Base-by-base conservation (phyloP, 352 stramenopile species). In the Pythium chondricola region DNA sequence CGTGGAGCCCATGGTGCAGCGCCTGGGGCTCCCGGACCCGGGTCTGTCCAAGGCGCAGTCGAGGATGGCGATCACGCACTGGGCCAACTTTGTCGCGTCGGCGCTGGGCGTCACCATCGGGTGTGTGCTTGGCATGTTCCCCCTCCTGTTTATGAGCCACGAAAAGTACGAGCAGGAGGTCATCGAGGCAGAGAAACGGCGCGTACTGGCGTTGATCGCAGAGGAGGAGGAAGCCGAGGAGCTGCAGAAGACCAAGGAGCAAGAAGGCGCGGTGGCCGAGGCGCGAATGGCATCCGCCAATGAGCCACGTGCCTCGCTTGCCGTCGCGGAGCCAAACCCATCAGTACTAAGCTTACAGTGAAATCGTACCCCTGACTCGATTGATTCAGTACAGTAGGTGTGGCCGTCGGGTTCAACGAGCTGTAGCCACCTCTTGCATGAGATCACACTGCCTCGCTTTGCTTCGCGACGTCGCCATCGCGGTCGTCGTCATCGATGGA, bases 51-150 rank as follows among this genome's bases (percentile, higher is more conserved):
- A 81, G 29, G 76, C 73, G 9, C 82, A 95, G 52, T 74, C 78
- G 21, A 72, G 80, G 54, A 88, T 88, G 71, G 59, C 67, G 25
- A 62, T 87, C 48, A 88, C 81, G 29, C 70, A 83, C 48, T 86
- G 72, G 65, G 71, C 65, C 50, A 87, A 88, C 38, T 88, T 91
- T 48, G 49, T 87, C 31, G 83, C 82, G 18, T 90, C 79, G 3
- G 80, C 83, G 2, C 61, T 85, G 2, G 86, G 88, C 20, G 93
- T 97, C 53, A 85, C 82, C 0, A 38, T 95, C 18, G 88, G 88
- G 30, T 97, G 88, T 52, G 65, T 96, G 26, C 67, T 97, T 6
- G 86, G 85, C 16, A 96, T 96, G 86, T 88, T 94, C 31, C 86
- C 88, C 24, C 64, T 97, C 43, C 58, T 95, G 27, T 93, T 96